Evolutionary conservation across 768 basidiomycete genomes (phyloP), one percentile per base, ranked within the genome.

Genomic region (Lactarius deliciosus): DNA sequence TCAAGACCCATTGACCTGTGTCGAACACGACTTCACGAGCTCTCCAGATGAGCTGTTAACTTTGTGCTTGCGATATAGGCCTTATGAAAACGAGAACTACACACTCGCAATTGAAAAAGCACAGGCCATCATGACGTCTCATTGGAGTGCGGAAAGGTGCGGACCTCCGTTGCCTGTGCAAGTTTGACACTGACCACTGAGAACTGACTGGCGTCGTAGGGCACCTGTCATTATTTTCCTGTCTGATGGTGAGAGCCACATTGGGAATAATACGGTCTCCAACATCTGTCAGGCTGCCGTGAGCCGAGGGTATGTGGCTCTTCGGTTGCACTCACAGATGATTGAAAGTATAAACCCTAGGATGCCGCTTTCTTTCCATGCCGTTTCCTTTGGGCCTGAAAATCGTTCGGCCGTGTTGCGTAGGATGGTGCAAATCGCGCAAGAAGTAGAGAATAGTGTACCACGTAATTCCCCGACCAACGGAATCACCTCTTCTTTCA

Each of bases 211-310:
- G 10, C 43, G 43, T n/a, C 64, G 5, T 56, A 83, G 84, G 47
- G 73, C 78, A 1, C 84, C 85, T 0, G 79, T 86, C 7, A 72
- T 86, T 13, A 80, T 86, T 60, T 86, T 86, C 73, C 75, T 85
- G 10, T 85, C 85, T 2, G 85, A 85, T 65, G 85, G 85, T 0
- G 79, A 84, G 75, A 81, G 82, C 57, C 4, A 13, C 2, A 75
- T 82, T n/a, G 62, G 54, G 0, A 81, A 85, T 57, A 36, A 69
- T 4, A 70, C 74, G 3, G 73, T 83, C 43, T 77, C 79, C 20
- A 76, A 79, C 60, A 65, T 85, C 3, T 80, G 81, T 61, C 78
- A 76, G 16, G 57, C 77, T 3, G 78, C 84, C 0, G 65, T 80
- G 22, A 73, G 76, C 25, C 79, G 79, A 6, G 82, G 85, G 83